Base-by-base conservation (phyloP, 1,139 yeast genomes). In the Nakaseomyces sp. region DNA sequence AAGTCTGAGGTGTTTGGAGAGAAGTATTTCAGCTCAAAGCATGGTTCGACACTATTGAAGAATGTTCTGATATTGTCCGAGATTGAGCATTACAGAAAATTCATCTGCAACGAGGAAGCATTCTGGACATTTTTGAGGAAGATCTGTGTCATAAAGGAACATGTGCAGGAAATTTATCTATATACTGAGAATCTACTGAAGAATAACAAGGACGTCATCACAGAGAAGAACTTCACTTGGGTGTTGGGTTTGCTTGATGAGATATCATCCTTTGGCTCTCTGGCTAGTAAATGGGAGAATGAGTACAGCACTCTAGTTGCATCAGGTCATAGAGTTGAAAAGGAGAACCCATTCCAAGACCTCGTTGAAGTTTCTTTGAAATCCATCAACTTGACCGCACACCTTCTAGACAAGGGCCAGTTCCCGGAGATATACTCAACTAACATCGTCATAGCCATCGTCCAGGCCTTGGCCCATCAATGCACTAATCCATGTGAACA, bases 401-500 rank as follows among this genome's bases (percentile, higher is more conserved):
- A 71, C 4, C 62, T 81, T 45, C 52, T 75, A 13, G 57, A 64
- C 12, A 20, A 35, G 18, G 17, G 18, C 5, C 26, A 22, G 8
- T 35, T 35, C 28, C 38, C 38, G 5, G 38, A 35, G 4, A 20
- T 35, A 6, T 35, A 35, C 18, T 20, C 38, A 4, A 20, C 26
- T 13, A 7, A 20, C 12, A 22, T 35, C 4, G 28, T 35, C n/a
- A 35, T 35, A 10, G 38, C 89, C 1, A 65, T 81, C 47, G 68
- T 81, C 25, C 91, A 85, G 58, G 91, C 93, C 0, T 70, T 88
- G 47, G 87, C 93, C 0, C 89, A 83, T 54, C 96, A 88, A 63
- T 85, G 96, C 59, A 75, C 84, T 60, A 88, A 87, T 55, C 95
- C 95, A 8, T 85, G 95, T 59, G 72, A 86, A 30, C 88, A 83